phyloP scores from a whole-genome alignment of 345 rosid genomes.

The Iberis pinnata region DNA sequence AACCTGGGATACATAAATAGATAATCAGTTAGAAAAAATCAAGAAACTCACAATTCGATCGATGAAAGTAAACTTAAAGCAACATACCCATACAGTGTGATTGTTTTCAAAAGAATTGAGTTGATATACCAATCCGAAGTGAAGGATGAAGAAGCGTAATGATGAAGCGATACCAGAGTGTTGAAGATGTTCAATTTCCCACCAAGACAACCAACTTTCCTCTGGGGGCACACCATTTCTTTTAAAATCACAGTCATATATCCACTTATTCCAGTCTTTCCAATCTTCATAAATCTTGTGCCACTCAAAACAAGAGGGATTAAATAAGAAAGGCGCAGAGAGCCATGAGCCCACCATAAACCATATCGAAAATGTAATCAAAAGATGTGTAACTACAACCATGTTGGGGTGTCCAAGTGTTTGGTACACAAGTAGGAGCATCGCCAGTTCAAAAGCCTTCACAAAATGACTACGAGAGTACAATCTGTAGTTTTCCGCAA shows the following conservation, averaged over 20 bases:
- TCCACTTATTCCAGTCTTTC: slow-evolving; percentile 66
- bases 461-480: slow-evolving; percentile 68
- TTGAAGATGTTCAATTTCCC: slow-evolving; percentile 61
- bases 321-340: slow-evolving; percentile 62
- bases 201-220: slow-evolving; percentile 73
- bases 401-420: slow-evolving; percentile 40
- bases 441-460: slow-evolving; percentile 52
- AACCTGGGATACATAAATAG: too few species aligned
- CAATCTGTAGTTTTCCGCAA: slow-evolving; percentile 65
- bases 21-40: too few species aligned
- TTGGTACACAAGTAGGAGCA: slow-evolving; percentile 52
- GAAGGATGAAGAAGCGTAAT: slow-evolving; percentile 51
- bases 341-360: slow-evolving; percentile 59
- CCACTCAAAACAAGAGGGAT: slow-evolving; percentile 69
- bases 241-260: slow-evolving; percentile 43
- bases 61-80: too few species aligned
- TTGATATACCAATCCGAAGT: slow-evolving; percentile 60
- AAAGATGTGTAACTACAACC: slow-evolving; percentile 38
- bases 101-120: too few species aligned
- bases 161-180: slow-evolving; percentile 46
- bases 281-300: slow-evolving; percentile 63
- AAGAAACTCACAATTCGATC: too few species aligned
- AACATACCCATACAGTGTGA: too few species aligned
- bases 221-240: slow-evolving; percentile 54
- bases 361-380: slow-evolving; percentile 55